These are phyloP conservation scores for Penicillium pancosmium DNA, from an alignment of 495 filamentous ascomycete species.

Conservation along the genomic window DNA sequence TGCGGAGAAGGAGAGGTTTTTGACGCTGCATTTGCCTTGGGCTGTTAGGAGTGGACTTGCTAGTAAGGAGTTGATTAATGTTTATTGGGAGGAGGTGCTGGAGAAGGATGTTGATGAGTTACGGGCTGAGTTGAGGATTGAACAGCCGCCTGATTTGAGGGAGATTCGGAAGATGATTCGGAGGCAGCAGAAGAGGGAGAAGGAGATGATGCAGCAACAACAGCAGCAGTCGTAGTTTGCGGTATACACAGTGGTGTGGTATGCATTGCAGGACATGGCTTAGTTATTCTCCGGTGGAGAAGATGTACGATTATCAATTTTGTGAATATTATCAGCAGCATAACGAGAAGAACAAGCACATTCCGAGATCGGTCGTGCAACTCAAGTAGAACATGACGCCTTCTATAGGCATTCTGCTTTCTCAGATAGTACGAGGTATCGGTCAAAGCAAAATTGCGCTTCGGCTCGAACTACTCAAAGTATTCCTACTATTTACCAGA, in stretches of 20 bases:
- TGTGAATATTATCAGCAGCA: constrained; percentile 2
- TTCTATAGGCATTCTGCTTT: no score
- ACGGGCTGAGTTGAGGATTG: constrained; percentile 73
- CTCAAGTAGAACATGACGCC: no score
- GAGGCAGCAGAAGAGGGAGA: constrained; percentile 67
- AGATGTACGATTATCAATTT: constrained; percentile 6
- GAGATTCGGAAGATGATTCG: constrained; percentile 71
- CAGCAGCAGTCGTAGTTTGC: constrained; percentile 7
- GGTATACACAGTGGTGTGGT: not conserved
- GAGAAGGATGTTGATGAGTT: constrained; percentile 81
- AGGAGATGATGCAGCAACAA: constrained; percentile 47
- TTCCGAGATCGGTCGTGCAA: no score
- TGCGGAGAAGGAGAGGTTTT: constrained; percentile 73
- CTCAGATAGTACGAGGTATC: no score
- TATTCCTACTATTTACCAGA: no score
- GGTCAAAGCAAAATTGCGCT: no score
- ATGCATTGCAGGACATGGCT: not conserved
- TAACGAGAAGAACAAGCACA: not conserved
- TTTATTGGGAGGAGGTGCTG: constrained; percentile 97
- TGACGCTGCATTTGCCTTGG: constrained; percentile 82
- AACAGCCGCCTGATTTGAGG: constrained; percentile 87
- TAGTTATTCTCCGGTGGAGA: not conserved
- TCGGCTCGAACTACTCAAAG: no score
- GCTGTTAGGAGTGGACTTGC: constrained; percentile 79
- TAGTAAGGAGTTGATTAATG: constrained; percentile 85